These are phyloP conservation scores for Lithospermum erythrorhizon DNA, from an alignment of 257 asterid genomes.

Conservation along the genomic window DNA sequence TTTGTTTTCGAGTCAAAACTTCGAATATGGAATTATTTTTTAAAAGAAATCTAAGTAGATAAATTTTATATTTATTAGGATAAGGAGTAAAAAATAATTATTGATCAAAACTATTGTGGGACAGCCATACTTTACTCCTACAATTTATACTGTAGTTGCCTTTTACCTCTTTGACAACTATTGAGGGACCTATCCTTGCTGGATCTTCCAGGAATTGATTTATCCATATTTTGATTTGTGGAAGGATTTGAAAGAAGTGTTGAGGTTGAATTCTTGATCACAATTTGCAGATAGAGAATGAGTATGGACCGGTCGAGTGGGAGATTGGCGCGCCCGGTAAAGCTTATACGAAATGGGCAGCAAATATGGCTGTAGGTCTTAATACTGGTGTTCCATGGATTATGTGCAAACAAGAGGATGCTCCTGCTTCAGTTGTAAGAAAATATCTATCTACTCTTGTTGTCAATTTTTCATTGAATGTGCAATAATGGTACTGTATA, in stretches of 20 bases:
- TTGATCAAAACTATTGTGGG: no score
- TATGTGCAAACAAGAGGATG: conserved; percentile 96
- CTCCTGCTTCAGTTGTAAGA: conserved; percentile 79
- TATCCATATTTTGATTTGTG: not conserved
- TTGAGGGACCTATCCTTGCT: not conserved
- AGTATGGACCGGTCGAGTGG: conserved; percentile 91
- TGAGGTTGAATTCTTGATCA: not conserved
- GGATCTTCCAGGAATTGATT: not conserved
- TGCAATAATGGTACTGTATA: not conserved
- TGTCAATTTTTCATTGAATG: not conserved
- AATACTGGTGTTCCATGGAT: conserved; percentile 94
- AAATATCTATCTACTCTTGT: not conserved
- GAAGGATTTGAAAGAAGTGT: not conserved
- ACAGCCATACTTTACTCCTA: no score
- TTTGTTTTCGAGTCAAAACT: no score
- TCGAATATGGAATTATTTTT: no score
- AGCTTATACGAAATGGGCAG: conserved; percentile 86
- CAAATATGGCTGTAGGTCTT: conserved; percentile 75
- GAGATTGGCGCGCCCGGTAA: conserved; percentile 82
- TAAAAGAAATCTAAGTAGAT: no score
- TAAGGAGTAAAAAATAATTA: no score
- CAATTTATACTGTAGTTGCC: not conserved
- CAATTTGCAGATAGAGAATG: conserved; percentile 72
- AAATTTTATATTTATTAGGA: no score
- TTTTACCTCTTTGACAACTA: not conserved